phyloP scores from a whole-genome alignment of 495 filamentous ascomycete genomes.

The Penicillium canescens region DNA sequence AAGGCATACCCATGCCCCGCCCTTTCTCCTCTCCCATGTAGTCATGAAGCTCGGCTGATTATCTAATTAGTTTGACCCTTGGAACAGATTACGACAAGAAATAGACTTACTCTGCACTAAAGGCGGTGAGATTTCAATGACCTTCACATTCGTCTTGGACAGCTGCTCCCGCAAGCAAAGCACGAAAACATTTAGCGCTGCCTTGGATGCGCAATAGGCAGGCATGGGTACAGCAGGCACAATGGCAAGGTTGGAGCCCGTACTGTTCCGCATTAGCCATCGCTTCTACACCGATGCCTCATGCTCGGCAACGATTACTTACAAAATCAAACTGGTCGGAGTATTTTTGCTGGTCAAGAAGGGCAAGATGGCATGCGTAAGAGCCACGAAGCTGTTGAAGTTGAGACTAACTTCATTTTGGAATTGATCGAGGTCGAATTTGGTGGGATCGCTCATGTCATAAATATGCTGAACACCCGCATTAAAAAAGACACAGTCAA shows the following conservation, averaged over 20 bases:
- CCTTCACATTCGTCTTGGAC: constrained; percentile 45
- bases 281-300: no score
- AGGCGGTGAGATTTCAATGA: constrained; percentile 68
- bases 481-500: constrained; percentile 41
- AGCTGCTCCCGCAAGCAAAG: constrained; percentile 63
- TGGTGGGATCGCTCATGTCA: constrained; percentile 58
- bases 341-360: constrained; percentile 48
- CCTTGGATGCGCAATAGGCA: constrained; percentile 45
- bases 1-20: constrained; percentile 55
- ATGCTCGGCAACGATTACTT: neutral
- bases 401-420: constrained; percentile 60
- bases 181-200: constrained; percentile 45
- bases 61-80: neutral
- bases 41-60: constrained; percentile 42
- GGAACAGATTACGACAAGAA: neutral
- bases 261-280: constrained; percentile 17
- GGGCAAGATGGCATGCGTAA: constrained; percentile 61
- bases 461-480: constrained; percentile 43
- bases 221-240: constrained; percentile 38
- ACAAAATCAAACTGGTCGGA: constrained; percentile 36
- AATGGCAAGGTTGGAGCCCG: constrained; percentile 43
- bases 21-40: constrained; percentile 41
- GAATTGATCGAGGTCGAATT: constrained; percentile 51
- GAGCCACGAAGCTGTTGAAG: constrained; percentile 60
- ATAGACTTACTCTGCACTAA: constrained; percentile 58